Evolutionary conservation across 257 asterid genomes (phyloP).

Genomic region (Solanum bulbocastanum): DNA sequence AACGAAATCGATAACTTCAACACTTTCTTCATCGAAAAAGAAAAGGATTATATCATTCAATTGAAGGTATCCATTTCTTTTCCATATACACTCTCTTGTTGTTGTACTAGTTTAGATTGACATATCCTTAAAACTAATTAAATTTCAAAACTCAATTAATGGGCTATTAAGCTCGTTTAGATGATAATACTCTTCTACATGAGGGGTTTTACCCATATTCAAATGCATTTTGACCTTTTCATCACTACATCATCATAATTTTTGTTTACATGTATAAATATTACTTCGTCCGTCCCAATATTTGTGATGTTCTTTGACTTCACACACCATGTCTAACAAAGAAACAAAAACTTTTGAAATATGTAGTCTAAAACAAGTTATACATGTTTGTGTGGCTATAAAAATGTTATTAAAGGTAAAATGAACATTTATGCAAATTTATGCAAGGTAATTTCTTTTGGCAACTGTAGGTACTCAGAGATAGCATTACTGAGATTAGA

Average conservation of each 20-base stretch:
- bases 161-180: too few relatives aligned
- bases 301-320: too few relatives aligned
- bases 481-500: neutral
- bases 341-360: too few relatives aligned
- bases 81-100: too few relatives aligned
- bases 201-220: neutral
- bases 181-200: too few relatives aligned
- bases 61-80: constrained; percentile 3
- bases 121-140: neutral
- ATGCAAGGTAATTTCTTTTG: neutral
- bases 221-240: neutral
- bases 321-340: too few relatives aligned
- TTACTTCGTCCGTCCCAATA: too few relatives aligned
- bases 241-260: neutral
- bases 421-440: too few relatives aligned
- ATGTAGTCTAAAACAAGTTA: too few relatives aligned
- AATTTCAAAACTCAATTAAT: neutral
- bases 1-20: constrained; percentile 26
- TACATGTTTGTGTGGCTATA: too few relatives aligned
- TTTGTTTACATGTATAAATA: neutral
- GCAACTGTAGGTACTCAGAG: neutral
- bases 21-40: constrained; percentile 14
- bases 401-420: too few relatives aligned
- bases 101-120: neutral
- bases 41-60: constrained; percentile 20